Evolutionary conservation across 2,329 filamentous ascomycete species (phyloP).

Genomic region (Plectosphaerella plurivora): DNA sequence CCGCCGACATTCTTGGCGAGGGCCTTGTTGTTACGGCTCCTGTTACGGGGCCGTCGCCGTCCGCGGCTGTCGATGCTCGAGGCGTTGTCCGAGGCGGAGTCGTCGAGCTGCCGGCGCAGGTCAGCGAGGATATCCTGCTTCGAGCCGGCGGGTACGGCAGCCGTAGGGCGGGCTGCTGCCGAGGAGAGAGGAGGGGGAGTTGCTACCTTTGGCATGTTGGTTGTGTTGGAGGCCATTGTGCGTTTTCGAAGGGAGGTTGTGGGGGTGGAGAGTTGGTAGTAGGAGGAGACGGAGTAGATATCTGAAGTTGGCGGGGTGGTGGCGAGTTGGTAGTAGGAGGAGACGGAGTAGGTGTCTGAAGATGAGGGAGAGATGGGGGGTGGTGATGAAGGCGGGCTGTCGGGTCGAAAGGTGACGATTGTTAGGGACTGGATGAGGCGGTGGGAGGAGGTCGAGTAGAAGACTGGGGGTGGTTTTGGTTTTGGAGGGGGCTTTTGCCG

Average conservation of each 20-base stretch:
- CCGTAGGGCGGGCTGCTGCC: background rate
- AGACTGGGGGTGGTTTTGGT: constrained; percentile 16
- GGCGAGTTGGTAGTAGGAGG: background rate
- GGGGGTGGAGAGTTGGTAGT: background rate
- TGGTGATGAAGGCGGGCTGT: background rate
- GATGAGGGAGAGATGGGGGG: background rate
- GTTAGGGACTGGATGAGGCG: constrained; percentile 13
- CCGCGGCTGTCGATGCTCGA: constrained; percentile 9
- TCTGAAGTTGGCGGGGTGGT: background rate
- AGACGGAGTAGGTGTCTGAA: background rate
- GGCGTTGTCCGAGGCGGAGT: constrained; percentile 6
- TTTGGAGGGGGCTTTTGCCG: background rate
- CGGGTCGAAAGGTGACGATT: background rate
- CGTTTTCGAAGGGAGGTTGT: background rate
- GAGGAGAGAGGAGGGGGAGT: background rate
- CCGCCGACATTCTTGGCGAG: constrained; percentile 1
- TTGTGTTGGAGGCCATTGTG: background rate
- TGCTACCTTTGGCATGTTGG: constrained; percentile 3
- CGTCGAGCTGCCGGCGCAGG: constrained; percentile 11
- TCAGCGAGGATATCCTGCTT: constrained; percentile 13
- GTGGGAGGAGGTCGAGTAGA: constrained; percentile 13
- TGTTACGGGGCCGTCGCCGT: constrained; percentile 1
- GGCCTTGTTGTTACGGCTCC: constrained; percentile 6
- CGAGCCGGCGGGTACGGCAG: background rate
- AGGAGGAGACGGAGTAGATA: background rate